These are phyloP conservation scores for Phanerodontia chrysosporium DNA, from an alignment of 768 basidiomycete genomes.

Conservation along the genomic window DNA sequence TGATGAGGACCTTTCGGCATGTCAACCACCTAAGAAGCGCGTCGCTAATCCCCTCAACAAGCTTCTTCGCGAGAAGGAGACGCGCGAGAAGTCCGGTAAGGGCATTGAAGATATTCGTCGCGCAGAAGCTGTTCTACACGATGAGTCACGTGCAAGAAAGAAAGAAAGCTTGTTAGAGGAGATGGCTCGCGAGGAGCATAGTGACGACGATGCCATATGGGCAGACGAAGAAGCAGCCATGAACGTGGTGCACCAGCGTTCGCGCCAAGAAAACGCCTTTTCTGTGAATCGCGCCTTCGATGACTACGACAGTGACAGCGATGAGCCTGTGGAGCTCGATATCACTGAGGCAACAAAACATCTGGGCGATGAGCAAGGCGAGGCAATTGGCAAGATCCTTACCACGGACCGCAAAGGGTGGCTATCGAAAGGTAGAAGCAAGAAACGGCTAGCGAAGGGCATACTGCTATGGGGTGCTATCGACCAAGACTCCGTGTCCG, in stretches of 20 bases:
- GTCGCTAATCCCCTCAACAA: constrained; percentile 45
- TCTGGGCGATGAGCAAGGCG: constrained; percentile 25
- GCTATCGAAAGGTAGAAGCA: constrained; percentile 6
- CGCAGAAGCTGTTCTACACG: constrained; percentile 13
- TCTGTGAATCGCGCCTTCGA: neutral
- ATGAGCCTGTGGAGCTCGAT: constrained; percentile 16
- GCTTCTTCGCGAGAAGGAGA: constrained; percentile 25
- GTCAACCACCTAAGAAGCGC: constrained; percentile 13
- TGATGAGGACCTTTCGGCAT: neutral
- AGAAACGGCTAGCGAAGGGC: constrained; percentile 15
- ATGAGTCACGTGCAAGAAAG: neutral
- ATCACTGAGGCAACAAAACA: constrained; percentile 23
- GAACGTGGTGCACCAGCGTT: neutral
- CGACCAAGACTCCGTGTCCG: neutral
- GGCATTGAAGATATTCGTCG: constrained; percentile 18
- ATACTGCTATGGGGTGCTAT: constrained; percentile 30
- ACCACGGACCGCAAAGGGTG: constrained; percentile 14
- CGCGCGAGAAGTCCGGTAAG: constrained; percentile 18
- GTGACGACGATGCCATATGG: constrained; percentile 17
- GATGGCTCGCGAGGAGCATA: constrained; percentile 21
- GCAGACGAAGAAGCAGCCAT: constrained; percentile 9
- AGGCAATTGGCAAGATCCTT: constrained; percentile 28
- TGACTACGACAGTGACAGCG: constrained; percentile 7
- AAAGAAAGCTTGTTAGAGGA: constrained; percentile 17
- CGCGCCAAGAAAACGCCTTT: neutral